These are phyloP conservation scores for Phylloporus sp. DNA, from an alignment of 768 basidiomycete species.

Conservation along the genomic window DNA sequence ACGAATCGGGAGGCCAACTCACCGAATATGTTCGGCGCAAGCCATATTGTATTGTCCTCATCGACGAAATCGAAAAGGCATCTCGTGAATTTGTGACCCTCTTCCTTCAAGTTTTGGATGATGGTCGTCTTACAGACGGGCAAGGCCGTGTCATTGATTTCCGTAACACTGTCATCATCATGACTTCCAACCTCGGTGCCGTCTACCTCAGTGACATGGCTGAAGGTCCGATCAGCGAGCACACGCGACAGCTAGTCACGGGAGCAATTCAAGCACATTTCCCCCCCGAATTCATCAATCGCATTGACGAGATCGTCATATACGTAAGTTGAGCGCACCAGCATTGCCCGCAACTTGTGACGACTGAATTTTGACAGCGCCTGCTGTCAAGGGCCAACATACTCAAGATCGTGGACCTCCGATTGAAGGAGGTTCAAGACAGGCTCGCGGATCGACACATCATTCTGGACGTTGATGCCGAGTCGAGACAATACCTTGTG, in stretches of 20 bases:
- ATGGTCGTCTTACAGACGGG: slow-evolving; percentile 87
- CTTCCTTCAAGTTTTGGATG: slow-evolving; percentile 83
- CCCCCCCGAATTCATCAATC: slow-evolving; percentile 90
- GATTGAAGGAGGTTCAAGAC: slow-evolving; percentile 79
- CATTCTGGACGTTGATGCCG: slow-evolving; percentile 67
- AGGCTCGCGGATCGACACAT: slow-evolving; percentile 80
- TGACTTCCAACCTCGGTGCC: slow-evolving; percentile 91
- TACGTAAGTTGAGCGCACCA: slow-evolving; percentile 37
- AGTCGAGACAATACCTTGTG: slow-evolving; percentile 69
- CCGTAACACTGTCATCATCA: slow-evolving; percentile 88
- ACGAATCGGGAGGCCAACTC: slow-evolving; percentile 85
- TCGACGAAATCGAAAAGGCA: slow-evolving; percentile 91
- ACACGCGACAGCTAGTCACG: slow-evolving; percentile 67
- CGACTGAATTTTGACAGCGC: slow-evolving; percentile 46
- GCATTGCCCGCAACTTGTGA: too few relatives aligned
- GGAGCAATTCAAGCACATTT: slow-evolving; percentile 78
- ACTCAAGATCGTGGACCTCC: slow-evolving; percentile 82
- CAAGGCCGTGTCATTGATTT: slow-evolving; percentile 89
- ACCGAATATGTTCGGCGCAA: slow-evolving; percentile 92
- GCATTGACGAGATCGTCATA: slow-evolving; percentile 81
- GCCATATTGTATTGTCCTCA: slow-evolving; percentile 81
- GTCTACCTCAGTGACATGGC: slow-evolving; percentile 69
- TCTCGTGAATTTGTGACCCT: slow-evolving; percentile 69
- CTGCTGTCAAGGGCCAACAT: slow-evolving; percentile 73
- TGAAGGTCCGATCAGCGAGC: slow-evolving; percentile 59